Evolutionary conservation across 2,329 filamentous ascomycete species (phyloP), one percentile per base, ranked within the genome.

Genomic region (Verticillium dahliae): DNA sequence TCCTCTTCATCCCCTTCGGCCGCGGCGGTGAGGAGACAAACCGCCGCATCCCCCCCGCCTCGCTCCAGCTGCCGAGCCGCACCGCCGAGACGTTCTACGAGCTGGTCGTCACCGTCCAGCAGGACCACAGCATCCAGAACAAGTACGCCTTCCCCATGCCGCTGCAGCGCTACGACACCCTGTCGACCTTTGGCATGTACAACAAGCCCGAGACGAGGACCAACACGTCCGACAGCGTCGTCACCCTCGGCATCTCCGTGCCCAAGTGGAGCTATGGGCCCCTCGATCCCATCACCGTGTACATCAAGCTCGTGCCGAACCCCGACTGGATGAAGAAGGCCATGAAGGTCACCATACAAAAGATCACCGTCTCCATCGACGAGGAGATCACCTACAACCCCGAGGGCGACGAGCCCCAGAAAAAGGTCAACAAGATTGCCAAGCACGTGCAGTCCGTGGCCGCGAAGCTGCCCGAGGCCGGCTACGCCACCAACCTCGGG

Each of bases 131-230:
- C 69, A 87, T 91, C 64, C 92, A 97, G 76, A 92, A 91, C 76
- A 96, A 96, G 76, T 95, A 96, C 75, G 81, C 87, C 4, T 97
- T 97, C 68, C 91, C 95, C 1, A 90, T 98, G 45, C 94, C 94
- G 1, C 86, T 99, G 68, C 87, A 91, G 67, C 85, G 95, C 72
- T 99, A 98, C 78, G 95, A 99, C 75, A 99, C 94, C 1, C 81
- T 99, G 57, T 97, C 93, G 52, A 98, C 95, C 1, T 99, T 99
- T 78, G 95, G 95, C 76, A 98, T 98, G 95, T 99, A 98, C 80
- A 98, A 98, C 77, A 89, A 92, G 60, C 94, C 93, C 15, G 94
- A 97, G 75, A 90, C 90, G 62, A 91, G 92, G 61, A 90, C 96
- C 69, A 86, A 88, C 63, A 91, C 92, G 37, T 87, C 90, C 59